These are phyloP conservation scores for Canna indica DNA, from an alignment of 176 grass and related monocot species.

Conservation along the genomic window DNA sequence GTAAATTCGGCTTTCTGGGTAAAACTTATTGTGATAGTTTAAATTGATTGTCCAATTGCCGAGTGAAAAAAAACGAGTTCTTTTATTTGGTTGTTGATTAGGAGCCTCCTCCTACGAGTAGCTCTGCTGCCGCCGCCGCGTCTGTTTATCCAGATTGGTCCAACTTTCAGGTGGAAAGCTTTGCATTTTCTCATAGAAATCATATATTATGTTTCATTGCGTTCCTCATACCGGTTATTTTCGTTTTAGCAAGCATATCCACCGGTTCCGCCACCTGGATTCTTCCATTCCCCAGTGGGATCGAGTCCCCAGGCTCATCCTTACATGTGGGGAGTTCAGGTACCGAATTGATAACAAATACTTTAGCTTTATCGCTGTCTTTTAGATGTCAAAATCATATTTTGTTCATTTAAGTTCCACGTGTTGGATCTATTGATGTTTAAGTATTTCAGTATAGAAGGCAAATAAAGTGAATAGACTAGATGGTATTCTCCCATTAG, in stretches of 20 bases:
- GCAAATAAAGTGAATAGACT: neutral
- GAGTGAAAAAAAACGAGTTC: neutral
- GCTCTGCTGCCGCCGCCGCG: slow-evolving; percentile 36
- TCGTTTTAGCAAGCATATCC: slow-evolving; percentile 55
- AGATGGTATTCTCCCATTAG: neutral
- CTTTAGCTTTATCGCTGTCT: slow-evolving; percentile 1
- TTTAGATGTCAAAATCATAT: neutral
- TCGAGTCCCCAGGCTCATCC: slow-evolving; percentile 82
- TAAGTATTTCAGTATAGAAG: neutral
- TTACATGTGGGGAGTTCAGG: slow-evolving; percentile 97
- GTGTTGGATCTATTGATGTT: neutral
- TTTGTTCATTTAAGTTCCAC: neutral
- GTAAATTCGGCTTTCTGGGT: slow-evolving; percentile 1
- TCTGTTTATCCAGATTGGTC: slow-evolving; percentile 81
- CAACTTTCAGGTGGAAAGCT: slow-evolving; percentile 53
- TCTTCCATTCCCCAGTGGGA: slow-evolving; percentile 54
- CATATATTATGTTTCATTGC: neutral
- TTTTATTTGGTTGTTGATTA: slow-evolving; percentile 26
- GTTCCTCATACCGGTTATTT: slow-evolving; percentile 3
- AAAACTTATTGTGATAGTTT: neutral
- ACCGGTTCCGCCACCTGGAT: slow-evolving; percentile 80
- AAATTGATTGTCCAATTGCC: neutral
- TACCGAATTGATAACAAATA: slow-evolving; percentile 21
- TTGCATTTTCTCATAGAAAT: slow-evolving; percentile 9
- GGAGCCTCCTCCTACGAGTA: slow-evolving; percentile 55